A percentile compares a stretch with the other conserved stretches of the same genome.
phyloP scores from a whole-genome alignment of 192 early-diverging fungal genomes.

The Podila clonocystis region DNA sequence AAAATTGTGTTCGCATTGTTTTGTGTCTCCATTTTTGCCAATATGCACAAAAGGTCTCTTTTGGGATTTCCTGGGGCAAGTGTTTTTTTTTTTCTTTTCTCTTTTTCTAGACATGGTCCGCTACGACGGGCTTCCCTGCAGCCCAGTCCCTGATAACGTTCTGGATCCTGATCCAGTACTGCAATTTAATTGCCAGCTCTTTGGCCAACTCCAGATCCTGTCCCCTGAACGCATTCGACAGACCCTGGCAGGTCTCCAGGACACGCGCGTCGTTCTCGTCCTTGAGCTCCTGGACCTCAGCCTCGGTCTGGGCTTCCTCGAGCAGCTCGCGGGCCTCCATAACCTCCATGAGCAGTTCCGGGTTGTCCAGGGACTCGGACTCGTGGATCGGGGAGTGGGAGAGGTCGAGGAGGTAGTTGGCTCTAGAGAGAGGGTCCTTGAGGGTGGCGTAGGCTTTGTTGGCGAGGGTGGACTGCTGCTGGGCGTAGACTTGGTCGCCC shows the following conservation, averaged over 20 bases:
- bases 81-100: neutral
- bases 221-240: constrained; percentile 66
- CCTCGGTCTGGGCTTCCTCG: constrained; percentile 72
- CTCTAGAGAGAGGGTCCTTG: constrained; percentile 79
- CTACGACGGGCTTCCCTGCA: constrained; percentile 61
- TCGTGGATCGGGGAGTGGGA: constrained; percentile 66
- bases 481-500: constrained; percentile 72
- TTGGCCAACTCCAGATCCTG: constrained; percentile 67
- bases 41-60: no score
- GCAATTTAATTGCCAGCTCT: constrained; percentile 73
- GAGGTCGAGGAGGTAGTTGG: constrained; percentile 82
- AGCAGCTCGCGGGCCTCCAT: constrained; percentile 83
- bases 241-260: constrained; percentile 40
- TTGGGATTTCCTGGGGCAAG: no score
- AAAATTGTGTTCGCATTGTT: no score
- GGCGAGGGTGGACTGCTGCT: constrained; percentile 80
- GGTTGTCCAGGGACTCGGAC: constrained; percentile 68
- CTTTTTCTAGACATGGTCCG: constrained; percentile 55
- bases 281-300: constrained; percentile 68
- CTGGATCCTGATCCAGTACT: constrained; percentile 78
- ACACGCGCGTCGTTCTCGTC: constrained; percentile 69
- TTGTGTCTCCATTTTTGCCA: no score
- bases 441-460: constrained; percentile 91
- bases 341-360: constrained; percentile 83
- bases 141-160: constrained; percentile 67